A percentile compares a stretch with the other conserved stretches of the same genome.
These are phyloP conservation scores for Rhizopogon salebrosus DNA, from an alignment of 768 basidiomycete species.

Conservation along the genomic window DNA sequence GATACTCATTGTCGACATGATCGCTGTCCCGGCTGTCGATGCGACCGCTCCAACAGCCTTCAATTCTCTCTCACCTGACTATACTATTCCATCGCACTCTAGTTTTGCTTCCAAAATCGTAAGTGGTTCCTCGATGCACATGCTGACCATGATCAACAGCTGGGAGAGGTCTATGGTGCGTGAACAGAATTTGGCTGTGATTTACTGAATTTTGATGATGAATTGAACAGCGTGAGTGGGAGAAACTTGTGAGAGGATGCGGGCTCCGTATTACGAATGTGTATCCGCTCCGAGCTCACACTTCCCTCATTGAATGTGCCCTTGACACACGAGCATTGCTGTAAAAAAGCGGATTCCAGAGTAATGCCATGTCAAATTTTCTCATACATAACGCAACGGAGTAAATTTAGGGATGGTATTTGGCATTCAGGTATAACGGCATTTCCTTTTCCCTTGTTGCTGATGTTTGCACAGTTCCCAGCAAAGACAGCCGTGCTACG, in stretches of 20 bases:
- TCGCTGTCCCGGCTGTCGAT: neutral
- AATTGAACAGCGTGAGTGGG: neutral
- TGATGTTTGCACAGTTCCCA: too few species aligned
- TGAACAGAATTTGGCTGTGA: neutral
- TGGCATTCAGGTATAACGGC: too few species aligned
- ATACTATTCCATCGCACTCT: neutral
- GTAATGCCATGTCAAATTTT: too few species aligned
- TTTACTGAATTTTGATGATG: neutral
- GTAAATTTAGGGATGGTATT: too few species aligned
- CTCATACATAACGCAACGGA: too few species aligned
- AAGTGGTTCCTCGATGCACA: neutral
- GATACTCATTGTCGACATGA: slow-evolving; percentile 1
- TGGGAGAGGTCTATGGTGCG: slow-evolving; percentile 2
- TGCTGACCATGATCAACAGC: neutral
- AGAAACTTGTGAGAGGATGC: neutral
- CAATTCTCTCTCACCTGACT: neutral
- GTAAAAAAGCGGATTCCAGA: neutral
- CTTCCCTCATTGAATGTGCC: slow-evolving; percentile 2
- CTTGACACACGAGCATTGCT: neutral
- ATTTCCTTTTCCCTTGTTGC: too few species aligned
- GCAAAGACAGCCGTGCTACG: too few species aligned
- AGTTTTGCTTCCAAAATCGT: neutral
- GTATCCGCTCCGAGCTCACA: neutral
- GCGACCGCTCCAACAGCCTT: neutral
- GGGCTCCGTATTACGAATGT: slow-evolving; percentile 1